These are phyloP conservation scores for Sechiopsis laciniata DNA, from an alignment of 306 rosid genomes.

Conservation along the genomic window DNA sequence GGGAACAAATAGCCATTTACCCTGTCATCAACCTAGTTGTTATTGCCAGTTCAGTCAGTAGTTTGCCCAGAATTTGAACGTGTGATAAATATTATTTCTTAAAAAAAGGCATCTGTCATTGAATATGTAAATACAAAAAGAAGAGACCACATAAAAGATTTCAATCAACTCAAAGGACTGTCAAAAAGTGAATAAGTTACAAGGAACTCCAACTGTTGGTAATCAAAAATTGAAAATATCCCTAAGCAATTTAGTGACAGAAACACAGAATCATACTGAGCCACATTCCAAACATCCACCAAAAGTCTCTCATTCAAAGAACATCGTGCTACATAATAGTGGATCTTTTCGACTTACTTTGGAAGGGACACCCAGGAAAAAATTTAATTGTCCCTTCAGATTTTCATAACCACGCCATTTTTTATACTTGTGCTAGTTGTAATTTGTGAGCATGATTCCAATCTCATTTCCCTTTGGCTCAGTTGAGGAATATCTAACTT, in stretches of 20 bases:
- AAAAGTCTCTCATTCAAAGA: neutral
- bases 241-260: constrained; percentile 1
- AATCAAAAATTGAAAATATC: neutral
- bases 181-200: neutral
- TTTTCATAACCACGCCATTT: neutral
- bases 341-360: no score
- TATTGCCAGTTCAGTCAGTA: constrained; percentile 37
- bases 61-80: constrained; percentile 19
- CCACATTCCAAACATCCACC: constrained; percentile 1
- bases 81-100: neutral
- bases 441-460: neutral
- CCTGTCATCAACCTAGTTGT: constrained; percentile 72
- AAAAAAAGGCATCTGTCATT: neutral
- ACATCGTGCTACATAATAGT: no score
- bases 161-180: neutral
- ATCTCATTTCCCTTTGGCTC: neutral
- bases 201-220: constrained; percentile 9
- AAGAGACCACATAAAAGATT: neutral
- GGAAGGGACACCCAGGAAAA: no score
- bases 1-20: constrained; percentile 87
- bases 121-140: neutral
- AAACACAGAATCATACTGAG: constrained; percentile 8
- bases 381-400: neutral
- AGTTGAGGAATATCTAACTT: neutral
- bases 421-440: neutral